Evolutionary conservation across 1,284 basidiomycete genomes (phyloP).

Genomic region (Tilletia setariae): DNA sequence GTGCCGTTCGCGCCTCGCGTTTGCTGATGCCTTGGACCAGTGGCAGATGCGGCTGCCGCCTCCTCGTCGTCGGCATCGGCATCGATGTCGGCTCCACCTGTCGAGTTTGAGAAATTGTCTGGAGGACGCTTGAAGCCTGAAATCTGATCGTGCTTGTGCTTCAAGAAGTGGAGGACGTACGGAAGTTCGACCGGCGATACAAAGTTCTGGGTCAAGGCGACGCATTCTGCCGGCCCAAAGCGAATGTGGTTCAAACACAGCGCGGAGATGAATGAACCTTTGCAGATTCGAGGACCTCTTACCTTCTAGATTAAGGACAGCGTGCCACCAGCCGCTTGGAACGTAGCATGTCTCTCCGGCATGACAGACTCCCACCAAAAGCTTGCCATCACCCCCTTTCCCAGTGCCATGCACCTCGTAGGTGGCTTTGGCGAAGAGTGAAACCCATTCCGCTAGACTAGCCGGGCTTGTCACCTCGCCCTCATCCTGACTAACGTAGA

Average conservation of each 20-base stretch:
- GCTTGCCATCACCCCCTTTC: conserved; percentile 40
- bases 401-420: conserved; percentile 48
- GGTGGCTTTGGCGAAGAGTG: conserved; percentile 53
- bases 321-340: conserved; percentile 52
- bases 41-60: conserved; percentile 15
- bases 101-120: not conserved
- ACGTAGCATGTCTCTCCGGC: conserved; percentile 55
- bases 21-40: conserved; percentile 2
- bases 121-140: conserved; percentile 54
- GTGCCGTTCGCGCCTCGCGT: not conserved
- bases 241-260: not conserved
- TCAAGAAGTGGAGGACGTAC: conserved; percentile 56
- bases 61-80: conserved; percentile 33
- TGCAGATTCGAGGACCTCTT: no score
- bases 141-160: conserved; percentile 55
- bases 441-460: conserved; percentile 56
- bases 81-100: conserved; percentile 26
- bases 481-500: conserved; percentile 55
- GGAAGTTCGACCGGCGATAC: conserved; percentile 56
- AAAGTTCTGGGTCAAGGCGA: conserved; percentile 59
- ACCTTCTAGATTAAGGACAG: conserved; percentile 42
- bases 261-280: not conserved
- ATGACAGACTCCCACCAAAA: conserved; percentile 56
- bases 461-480: conserved; percentile 55
- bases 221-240: conserved; percentile 26